Evolutionary conservation across 257 asterid species (phyloP), one percentile per base, ranked within the genome.

Genomic region (Solanum ossicruentum): DNA sequence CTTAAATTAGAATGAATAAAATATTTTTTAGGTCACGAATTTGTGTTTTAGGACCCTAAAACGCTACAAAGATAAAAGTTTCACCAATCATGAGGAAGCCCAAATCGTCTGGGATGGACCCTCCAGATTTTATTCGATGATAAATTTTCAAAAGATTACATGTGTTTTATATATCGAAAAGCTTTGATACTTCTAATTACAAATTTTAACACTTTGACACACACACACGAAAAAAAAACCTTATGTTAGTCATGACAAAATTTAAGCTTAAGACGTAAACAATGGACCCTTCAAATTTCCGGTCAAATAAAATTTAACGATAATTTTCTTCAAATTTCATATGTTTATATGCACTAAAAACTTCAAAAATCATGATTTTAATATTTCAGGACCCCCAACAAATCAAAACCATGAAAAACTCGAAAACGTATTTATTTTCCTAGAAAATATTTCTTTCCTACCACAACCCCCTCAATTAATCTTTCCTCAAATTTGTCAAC

Each of bases 261-360:
- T 2, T 12, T 1, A 57, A 0, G 1, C 0, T 3, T 0, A 28
- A 28, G 32, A 28, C 8, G 1, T 57, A 7, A 17, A 12, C 8
- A 12, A 18, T 18, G 3, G 12, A 18, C 6, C 21, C 12, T 57
- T 57, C 26, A 9, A 57, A 57, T 18, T 57, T 57, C 1, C 5
- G 23, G 0, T 3, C 1, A 8, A 8, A 57, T 23, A 0, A 0
- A 56, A 9, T 18, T 57, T 0, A 12, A 57, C 0, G 10, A 20
- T 58, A 58, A 58, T 58, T 20, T 58, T 58, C 13, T 20, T 1
- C 20, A n/a, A 18, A 57, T 18, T 20, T 57, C 12, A 57, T 57
- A 11, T 20, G 12, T 23, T 57, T 18, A 57, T n/a, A 57, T 26
- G 8, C 10, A 7, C 8, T 12, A 57, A 20, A 9, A 58, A 1